Evolutionary conservation across 768 basidiomycete species (phyloP), one percentile per base, ranked within the genome.

Genomic region (Podaxis sp.): DNA sequence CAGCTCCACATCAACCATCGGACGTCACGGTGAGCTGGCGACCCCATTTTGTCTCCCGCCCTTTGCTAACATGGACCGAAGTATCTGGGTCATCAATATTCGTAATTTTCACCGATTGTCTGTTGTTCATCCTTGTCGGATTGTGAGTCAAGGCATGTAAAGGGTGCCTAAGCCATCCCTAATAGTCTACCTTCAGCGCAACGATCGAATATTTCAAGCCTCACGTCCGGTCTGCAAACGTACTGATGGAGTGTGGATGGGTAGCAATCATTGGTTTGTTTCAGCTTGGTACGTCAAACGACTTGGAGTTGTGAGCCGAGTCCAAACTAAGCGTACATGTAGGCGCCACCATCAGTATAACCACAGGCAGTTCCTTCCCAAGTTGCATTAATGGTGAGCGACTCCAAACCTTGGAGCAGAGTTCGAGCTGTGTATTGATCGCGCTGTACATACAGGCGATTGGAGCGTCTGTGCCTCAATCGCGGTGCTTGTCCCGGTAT

Each of bases 241-340:
- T 84, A 38, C 66, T 75, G 53, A 69, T 82, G 28, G 88, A 90
- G 67, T 86, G 83, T 63, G 66, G 62, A 16, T 89, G 87, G 86
- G 77, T 82, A 5, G 76, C 71, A 5, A 60, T 81, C 9, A 68
- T 84, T 63, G 77, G 79, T 61, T 55, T 77, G 5, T 67, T 85
- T 35, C 81, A 87, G 58, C 73, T 84, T 37, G 80, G 87, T 84
- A 61, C 61, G 78, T 66, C 11, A 50, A 10, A 27, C 35, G 64
- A 18, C 42, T 18, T 16, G 42, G 42, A 18, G 9, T 58, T 35
- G 35, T 21, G 44, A 11, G 50, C 11, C 28, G 14, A 44, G 28
- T 10, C 28, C 7, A 14, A 25, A 57, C 21, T 3, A 48, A 61
- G 55, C 40, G 37, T 13, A 11, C 55, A 13, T 62, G 16, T 55